Conservation (phyloP, 1,284 basidiomycete species). For the Ganoderma lucidum region DNA sequence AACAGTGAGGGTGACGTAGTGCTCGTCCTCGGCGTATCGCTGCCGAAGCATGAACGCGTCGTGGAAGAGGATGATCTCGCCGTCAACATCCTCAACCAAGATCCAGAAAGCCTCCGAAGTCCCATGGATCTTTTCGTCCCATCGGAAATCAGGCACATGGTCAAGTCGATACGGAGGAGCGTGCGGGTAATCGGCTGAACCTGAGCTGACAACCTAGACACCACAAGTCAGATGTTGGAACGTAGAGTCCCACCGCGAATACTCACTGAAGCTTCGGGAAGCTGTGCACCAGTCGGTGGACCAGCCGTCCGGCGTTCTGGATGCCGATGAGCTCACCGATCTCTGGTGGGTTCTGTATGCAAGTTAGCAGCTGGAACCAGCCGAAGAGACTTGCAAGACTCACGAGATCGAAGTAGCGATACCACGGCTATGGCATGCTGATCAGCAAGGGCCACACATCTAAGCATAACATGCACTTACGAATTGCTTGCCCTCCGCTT, state of each 20-base stretch:
- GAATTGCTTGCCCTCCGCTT: conserved; percentile 98
- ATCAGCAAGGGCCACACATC: conserved; percentile 8
- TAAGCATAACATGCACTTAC: conserved; percentile 50
- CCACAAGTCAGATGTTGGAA: not conserved
- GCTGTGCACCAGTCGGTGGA: conserved; percentile 94
- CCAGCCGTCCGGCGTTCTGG: conserved; percentile 89
- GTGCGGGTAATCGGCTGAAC: conserved; percentile 94
- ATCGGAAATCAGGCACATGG: conserved; percentile 96
- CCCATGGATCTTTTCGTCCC: conserved; percentile 96
- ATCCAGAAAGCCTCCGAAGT: conserved; percentile 91
- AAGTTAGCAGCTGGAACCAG: conserved; percentile 5
- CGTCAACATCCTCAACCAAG: conserved; percentile 96
- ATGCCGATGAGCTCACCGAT: conserved; percentile 95
- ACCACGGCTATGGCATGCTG: conserved; percentile 76
- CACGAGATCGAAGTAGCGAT: conserved; percentile 92
- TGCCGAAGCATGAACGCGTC: conserved; percentile 93
- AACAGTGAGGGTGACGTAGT: conserved; percentile 93
- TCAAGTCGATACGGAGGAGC: conserved; percentile 87
- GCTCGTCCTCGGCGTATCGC: conserved; percentile 92
- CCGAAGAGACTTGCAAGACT: conserved; percentile 25
- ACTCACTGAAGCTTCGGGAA: conserved; percentile 95
- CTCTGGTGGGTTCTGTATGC: conserved; percentile 72
- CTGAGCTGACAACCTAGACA: conserved; percentile 82
- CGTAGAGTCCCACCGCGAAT: conserved; percentile 4
- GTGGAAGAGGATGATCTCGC: conserved; percentile 94